Evolutionary conservation across 1,284 basidiomycete species (phyloP), one percentile per base, ranked within the genome.

Genomic region (Malassezia sympodialis): DNA sequence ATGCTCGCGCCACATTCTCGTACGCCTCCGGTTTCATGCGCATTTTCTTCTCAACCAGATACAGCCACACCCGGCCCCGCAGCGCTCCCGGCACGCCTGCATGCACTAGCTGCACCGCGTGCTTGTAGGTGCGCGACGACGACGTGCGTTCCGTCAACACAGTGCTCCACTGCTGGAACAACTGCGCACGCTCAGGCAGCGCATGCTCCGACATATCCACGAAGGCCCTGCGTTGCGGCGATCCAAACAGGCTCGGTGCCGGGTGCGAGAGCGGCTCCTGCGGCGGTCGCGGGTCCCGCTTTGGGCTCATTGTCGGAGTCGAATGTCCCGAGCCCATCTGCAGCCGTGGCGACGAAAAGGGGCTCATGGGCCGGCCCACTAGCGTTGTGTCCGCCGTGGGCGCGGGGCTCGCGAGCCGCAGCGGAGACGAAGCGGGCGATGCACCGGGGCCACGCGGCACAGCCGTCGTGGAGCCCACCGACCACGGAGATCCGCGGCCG

Each of bases 41-140:
- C 28, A 69, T 59, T 17, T 59, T 56, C 10, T 60, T 60, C 19
- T 67, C 66, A 23, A 65, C 65, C 14, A 74, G 57, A 57, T 72
- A 66, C 21, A 73, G 63, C 72, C 72, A 74, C 15, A 73, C 65
- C 12, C 65, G 65, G 23, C 62, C 65, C 28, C 72, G 69, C 41
- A 73, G 49, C 31, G 69, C 64, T 17, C 51, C 43, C 1, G 91
- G 90, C 0, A 96, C 85, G 19, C 85, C 78, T 6, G 65, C 83
- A 32, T 90, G 88, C 14, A 91, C 76, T 27, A 94, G 76, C 67
- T 86, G 87, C 60, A 82, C 81, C 14, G 90, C 81, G 12, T 48
- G 46, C 74, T 91, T 93, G 76, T 89, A 89, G 71, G 79, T 86
- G 78, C 87, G 88, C 40, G 82, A 79, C 4, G 85, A 80, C 56